These are phyloP conservation scores for Anacardium occidentale DNA, from an alignment of 345 rosid genomes.

Conservation along the genomic window DNA sequence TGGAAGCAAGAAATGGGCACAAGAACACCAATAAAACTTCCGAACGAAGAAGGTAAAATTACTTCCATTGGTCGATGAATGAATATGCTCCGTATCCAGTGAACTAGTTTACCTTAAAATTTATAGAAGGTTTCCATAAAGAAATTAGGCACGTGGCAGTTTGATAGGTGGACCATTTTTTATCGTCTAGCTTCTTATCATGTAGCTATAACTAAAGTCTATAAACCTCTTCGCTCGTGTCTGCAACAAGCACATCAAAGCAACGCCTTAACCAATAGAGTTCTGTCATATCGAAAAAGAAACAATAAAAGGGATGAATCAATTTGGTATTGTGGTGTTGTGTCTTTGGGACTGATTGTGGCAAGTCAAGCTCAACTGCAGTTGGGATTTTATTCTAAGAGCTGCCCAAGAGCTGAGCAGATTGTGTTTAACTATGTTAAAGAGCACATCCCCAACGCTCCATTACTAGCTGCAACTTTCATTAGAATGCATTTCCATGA, in stretches of 20 bases:
- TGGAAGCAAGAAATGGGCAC: too few relatives aligned
- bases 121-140: not conserved
- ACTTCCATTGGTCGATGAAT: not conserved
- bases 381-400: conserved; percentile 49
- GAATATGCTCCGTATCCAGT: too few relatives aligned
- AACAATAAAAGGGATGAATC: conserved; percentile 24
- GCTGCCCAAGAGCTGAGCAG: conserved; percentile 78
- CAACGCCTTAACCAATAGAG: not conserved
- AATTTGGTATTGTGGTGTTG: conserved; percentile 21
- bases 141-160: conserved; percentile 31
- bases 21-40: too few relatives aligned
- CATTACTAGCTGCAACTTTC: conserved; percentile 71
- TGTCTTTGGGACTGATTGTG: conserved; percentile 33
- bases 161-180: conserved; percentile 30
- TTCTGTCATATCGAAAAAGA: conserved; percentile 15
- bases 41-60: not conserved
- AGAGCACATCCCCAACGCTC: conserved; percentile 60
- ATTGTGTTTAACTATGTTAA: conserved; percentile 56
- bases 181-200: not conserved
- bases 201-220: conserved; percentile 16
- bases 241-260: not conserved
- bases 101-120: not conserved
- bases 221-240: not conserved
- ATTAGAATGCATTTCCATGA: conserved; percentile 91
- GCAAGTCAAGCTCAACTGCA: conserved; percentile 56